Evolutionary conservation across 2,329 filamentous ascomycete species (phyloP).

Genomic region (Cordyceps javanica): DNA sequence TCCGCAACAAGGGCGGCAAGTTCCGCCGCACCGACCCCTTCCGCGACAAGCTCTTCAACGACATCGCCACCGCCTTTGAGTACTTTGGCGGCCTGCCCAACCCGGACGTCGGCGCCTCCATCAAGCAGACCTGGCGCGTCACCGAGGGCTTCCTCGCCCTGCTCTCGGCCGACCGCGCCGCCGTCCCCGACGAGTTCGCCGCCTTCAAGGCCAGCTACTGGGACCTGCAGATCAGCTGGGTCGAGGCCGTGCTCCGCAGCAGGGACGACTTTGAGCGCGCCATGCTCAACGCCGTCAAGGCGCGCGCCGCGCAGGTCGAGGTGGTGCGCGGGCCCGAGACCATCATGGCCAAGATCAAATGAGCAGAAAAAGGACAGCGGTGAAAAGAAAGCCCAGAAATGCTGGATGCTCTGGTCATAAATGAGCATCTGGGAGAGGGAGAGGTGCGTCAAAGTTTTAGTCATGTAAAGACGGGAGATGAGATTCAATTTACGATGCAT

Average conservation of each 20-base stretch:
- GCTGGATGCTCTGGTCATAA: too few species aligned
- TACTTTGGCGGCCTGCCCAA: constrained; percentile 74
- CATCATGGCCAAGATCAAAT: constrained; percentile 75
- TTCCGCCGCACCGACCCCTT: constrained; percentile 84
- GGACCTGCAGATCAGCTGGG: constrained; percentile 93
- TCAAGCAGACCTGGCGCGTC: constrained; percentile 90
- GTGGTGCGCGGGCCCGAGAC: constrained; percentile 79
- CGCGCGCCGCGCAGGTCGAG: constrained; percentile 76
- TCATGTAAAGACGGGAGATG: too few species aligned
- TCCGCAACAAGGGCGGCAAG: constrained; percentile 85
- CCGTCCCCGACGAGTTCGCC: constrained; percentile 71
- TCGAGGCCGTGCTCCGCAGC: constrained; percentile 80
- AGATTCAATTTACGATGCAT: not conserved
- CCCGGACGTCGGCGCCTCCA: constrained; percentile 56
- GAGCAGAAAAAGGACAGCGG: not conserved
- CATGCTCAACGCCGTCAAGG: constrained; percentile 85
- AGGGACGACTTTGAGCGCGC: constrained; percentile 90
- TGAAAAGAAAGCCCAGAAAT: not conserved
- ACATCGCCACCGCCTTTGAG: constrained; percentile 82
- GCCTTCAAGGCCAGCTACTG: constrained; percentile 81
- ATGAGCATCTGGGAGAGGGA: too few species aligned
- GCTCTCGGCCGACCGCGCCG: constrained; percentile 68
- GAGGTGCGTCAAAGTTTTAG: too few species aligned
- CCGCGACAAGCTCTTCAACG: constrained; percentile 88
- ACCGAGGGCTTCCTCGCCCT: constrained; percentile 78